These are phyloP conservation scores for Irpex rosettiformis DNA, from an alignment of 1,284 basidiomycete species.

Conservation along the genomic window DNA sequence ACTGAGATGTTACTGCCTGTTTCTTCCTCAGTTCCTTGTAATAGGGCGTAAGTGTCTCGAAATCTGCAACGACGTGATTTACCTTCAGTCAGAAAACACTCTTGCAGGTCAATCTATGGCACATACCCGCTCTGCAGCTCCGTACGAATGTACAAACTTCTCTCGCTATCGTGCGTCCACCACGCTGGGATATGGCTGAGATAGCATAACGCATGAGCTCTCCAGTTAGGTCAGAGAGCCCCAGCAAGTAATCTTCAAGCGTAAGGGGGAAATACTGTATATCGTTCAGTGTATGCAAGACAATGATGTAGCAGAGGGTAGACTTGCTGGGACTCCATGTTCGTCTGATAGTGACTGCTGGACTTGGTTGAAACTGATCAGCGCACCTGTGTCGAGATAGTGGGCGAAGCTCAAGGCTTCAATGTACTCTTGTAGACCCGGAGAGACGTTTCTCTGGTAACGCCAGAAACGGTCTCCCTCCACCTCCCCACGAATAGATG, in stretches of 20 bases:
- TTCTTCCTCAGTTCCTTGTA: slow-evolving; percentile 82
- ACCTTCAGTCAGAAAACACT: background rate
- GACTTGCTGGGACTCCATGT: slow-evolving; percentile 56
- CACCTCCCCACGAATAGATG: slow-evolving; percentile 61
- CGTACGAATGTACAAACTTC: slow-evolving; percentile 78
- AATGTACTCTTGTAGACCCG: slow-evolving; percentile 88
- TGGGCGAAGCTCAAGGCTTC: slow-evolving; percentile 90
- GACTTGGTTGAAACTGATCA: slow-evolving; percentile 72
- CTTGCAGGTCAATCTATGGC: background rate
- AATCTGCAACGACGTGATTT: slow-evolving; percentile 42
- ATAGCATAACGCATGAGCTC: slow-evolving; percentile 98
- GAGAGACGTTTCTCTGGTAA: slow-evolving; percentile 73
- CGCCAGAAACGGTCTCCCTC: slow-evolving; percentile 76
- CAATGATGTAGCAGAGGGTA: background rate
- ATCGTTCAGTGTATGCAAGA: background rate
- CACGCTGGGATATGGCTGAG: slow-evolving; percentile 65
- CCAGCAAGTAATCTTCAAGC: slow-evolving; percentile 84
- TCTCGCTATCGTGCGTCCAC: slow-evolving; percentile 66
- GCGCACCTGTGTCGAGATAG: slow-evolving; percentile 71
- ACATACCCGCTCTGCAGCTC: slow-evolving; percentile 72
- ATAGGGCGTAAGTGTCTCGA: slow-evolving; percentile 70
- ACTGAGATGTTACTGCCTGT: slow-evolving; percentile 81
- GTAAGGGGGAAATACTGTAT: slow-evolving; percentile 67
- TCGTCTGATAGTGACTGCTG: slow-evolving; percentile 61
- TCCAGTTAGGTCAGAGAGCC: slow-evolving; percentile 91